Conservation (phyloP, 257 asterid genomes). For the Prunella vulgaris region DNA sequence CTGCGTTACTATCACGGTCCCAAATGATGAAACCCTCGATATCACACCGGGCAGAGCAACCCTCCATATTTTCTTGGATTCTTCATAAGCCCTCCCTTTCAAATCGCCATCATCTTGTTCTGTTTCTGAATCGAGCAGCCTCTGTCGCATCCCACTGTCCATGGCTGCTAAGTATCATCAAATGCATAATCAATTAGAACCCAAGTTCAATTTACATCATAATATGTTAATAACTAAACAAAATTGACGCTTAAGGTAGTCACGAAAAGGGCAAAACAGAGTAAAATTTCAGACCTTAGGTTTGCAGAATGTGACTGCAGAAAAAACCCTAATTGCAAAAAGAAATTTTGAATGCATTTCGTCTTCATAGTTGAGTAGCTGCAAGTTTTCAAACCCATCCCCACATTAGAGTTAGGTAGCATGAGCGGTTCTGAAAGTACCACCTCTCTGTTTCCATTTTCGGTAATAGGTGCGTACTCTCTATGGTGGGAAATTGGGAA, state of each 20-base stretch:
- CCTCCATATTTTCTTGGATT: slow-evolving; percentile 80
- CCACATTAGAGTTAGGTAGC: no score
- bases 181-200: no score
- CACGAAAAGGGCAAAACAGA: not conserved
- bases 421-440: no score
- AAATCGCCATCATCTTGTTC: slow-evolving; percentile 36
- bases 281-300: not conserved
- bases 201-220: not conserved
- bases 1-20: slow-evolving; percentile 61
- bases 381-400: no score
- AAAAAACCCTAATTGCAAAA: no score
- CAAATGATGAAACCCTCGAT: slow-evolving; percentile 65
- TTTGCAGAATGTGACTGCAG: not conserved
- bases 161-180: no score
- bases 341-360: no score
- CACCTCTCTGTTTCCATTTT: no score
- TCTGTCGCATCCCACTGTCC: slow-evolving; percentile 37
- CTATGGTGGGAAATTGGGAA: no score
- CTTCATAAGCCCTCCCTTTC: slow-evolving; percentile 44
- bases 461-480: no score
- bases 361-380: no score
- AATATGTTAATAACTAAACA: not conserved
- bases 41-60: slow-evolving; percentile 79
- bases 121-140: slow-evolving; percentile 39
- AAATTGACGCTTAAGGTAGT: not conserved